A percentile compares a stretch with the other conserved stretches of the same genome.
Conservation (phyloP, 2,329 filamentous ascomycete species). For the Onygena corvina region DNA sequence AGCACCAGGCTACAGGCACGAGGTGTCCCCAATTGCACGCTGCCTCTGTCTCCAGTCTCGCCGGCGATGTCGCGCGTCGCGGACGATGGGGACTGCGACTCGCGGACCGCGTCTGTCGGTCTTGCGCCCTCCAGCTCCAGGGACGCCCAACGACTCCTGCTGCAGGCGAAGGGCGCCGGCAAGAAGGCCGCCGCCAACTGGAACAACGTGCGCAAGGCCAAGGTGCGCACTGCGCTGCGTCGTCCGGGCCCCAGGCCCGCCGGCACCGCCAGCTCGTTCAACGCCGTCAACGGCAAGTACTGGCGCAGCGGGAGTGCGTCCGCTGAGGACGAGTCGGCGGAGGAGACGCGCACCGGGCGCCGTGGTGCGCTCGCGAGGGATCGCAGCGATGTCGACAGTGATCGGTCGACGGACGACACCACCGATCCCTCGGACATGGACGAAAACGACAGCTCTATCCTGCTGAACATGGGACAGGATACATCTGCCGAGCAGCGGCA, state of each 20-base stretch:
- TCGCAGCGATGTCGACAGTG: not conserved
- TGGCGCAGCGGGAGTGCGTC: conserved; percentile 28
- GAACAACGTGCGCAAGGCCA: conserved; percentile 34
- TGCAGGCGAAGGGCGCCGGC: conserved; percentile 24
- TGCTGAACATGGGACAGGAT: conserved; percentile 27
- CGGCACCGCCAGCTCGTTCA: conserved; percentile 14
- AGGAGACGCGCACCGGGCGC: not conserved
- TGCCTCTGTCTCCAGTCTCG: not conserved
- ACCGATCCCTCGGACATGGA: conserved; percentile 17
- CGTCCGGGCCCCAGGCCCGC: conserved; percentile 14
- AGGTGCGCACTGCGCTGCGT: conserved; percentile 34
- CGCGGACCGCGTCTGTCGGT: conserved; percentile 36
- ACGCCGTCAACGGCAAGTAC: conserved; percentile 28
- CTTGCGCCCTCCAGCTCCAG: conserved; percentile 25
- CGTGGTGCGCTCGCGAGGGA: not conserved
- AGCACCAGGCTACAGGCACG: not conserved
- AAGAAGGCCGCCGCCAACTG: conserved; percentile 31
- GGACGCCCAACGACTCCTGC: conserved; percentile 19
- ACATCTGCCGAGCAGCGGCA: not conserved
- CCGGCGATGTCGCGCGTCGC: conserved; percentile 12
- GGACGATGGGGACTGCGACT: conserved; percentile 29
- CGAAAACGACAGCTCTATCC: conserved; percentile 31
- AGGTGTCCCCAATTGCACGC: not conserved
- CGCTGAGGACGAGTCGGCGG: not conserved
- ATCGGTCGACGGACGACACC: not conserved